phyloP scores from a whole-genome alignment of 2,329 filamentous ascomycete species.

The Claviceps arundinis region DNA sequence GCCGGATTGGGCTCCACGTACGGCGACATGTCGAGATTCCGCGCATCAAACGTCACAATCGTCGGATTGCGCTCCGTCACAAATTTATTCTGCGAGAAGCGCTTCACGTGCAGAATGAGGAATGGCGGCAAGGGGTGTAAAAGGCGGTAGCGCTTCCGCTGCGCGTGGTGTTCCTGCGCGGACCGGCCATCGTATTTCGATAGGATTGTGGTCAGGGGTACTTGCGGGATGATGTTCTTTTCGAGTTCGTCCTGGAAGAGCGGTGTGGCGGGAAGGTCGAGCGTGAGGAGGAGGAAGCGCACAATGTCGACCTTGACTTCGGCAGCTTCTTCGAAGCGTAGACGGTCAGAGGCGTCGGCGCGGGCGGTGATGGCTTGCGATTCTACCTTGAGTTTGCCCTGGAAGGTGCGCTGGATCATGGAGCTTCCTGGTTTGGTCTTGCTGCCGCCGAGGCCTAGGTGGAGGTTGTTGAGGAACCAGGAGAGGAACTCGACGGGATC shows the following conservation, averaged over 20 bases:
- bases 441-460: conserved; percentile 79
- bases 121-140: conserved; percentile 85
- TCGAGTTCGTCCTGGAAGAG: conserved; percentile 93
- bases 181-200: conserved; percentile 84
- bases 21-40: conserved; percentile 70
- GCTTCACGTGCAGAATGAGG: conserved; percentile 89
- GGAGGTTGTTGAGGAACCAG: conserved; percentile 95
- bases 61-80: conserved; percentile 92
- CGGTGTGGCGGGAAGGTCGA: conserved; percentile 82
- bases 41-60: conserved; percentile 88
- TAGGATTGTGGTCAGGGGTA: conserved; percentile 70
- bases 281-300: conserved; percentile 81
- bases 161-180: conserved; percentile 78
- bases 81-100: conserved; percentile 94
- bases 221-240: conserved; percentile 90
- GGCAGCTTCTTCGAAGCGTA: conserved; percentile 86
- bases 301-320: conserved; percentile 63
- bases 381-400: conserved; percentile 83
- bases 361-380: conserved; percentile 88
- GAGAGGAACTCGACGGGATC: conserved; percentile 94
- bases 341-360: conserved; percentile 71
- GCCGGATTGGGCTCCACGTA: conserved; percentile 81
- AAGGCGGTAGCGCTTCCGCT: conserved; percentile 78
- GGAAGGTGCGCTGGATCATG: conserved; percentile 85
- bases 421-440: conserved; percentile 74